Conservation (phyloP, 2,329 filamentous ascomycete genomes). For the Sordariomycetes sp. region DNA sequence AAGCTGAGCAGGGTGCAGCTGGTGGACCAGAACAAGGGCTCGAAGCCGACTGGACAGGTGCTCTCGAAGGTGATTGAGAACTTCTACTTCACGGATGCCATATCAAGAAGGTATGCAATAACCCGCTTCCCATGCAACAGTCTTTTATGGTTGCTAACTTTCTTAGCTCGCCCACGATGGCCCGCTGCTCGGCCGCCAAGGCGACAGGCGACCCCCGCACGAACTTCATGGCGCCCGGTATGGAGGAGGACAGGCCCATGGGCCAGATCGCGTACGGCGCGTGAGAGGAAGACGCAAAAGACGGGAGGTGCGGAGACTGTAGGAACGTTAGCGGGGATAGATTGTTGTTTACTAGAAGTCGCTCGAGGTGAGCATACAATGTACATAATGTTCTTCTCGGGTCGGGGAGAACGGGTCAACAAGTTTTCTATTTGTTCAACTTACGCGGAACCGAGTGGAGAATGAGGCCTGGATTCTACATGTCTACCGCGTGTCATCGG, state of each 20-base stretch:
- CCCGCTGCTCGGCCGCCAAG: constrained; percentile 90
- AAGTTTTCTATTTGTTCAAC: background rate
- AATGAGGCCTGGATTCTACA: background rate
- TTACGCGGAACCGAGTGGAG: background rate
- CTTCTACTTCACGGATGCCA: constrained; percentile 97
- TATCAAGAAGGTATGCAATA: constrained; percentile 75
- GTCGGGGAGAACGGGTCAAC: background rate
- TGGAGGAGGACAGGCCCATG: constrained; percentile 51
- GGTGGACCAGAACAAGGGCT: constrained; percentile 90
- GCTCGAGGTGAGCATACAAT: background rate
- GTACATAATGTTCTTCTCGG: constrained; percentile 5
- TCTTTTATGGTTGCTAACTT: background rate
- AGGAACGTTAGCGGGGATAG: background rate
- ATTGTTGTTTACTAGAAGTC: constrained; percentile 3
- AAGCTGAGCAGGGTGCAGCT: constrained; percentile 86
- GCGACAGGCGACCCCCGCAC: constrained; percentile 67
- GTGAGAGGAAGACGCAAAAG: constrained; percentile 19
- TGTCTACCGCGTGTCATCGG: constrained; percentile 34
- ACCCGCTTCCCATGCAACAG: background rate
- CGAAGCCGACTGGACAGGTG: constrained; percentile 58
- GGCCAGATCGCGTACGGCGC: constrained; percentile 50
- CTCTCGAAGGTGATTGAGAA: constrained; percentile 84
- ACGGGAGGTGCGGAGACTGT: background rate
- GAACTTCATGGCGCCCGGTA: constrained; percentile 68
- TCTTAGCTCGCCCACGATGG: constrained; percentile 92